Conservation (phyloP, 1,139 yeast species). For the Geotrichum histeridarum region DNA sequence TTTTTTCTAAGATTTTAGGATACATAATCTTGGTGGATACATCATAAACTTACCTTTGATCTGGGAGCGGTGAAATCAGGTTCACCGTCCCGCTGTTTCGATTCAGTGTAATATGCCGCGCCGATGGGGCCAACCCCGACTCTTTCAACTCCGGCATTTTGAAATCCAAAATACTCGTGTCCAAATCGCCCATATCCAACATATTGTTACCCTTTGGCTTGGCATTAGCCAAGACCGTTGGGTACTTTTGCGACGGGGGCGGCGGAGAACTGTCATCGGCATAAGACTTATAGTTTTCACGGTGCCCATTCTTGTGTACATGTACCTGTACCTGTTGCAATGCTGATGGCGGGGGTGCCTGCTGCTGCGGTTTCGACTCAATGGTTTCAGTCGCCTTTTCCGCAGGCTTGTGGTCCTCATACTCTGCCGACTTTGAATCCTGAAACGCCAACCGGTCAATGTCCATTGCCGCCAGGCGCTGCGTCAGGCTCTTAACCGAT, state of each 20-base stretch:
- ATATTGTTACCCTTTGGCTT: not conserved
- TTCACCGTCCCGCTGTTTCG: not conserved
- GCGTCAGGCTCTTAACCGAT: not conserved
- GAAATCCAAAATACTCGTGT: conserved; percentile 2
- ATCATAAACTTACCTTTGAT: conserved; percentile 59
- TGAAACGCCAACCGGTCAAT: not conserved
- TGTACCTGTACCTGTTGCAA: too few relatives aligned
- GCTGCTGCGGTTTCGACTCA: too few relatives aligned
- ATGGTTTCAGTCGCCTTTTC: not conserved
- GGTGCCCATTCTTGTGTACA: not conserved
- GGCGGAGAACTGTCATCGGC: not conserved
- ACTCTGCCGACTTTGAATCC: not conserved
- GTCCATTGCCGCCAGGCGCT: not conserved
- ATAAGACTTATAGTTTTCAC: not conserved
- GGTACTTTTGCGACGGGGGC: not conserved
- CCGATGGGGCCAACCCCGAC: conserved; percentile 2
- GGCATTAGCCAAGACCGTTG: not conserved
- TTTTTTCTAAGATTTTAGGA: conserved; percentile 47
- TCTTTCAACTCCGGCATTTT: conserved; percentile 2
- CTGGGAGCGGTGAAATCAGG: conserved; percentile 67
- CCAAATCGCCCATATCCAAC: conserved; percentile 1
- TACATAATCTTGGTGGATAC: not conserved
- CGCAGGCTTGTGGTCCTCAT: not conserved
- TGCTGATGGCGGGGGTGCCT: too few relatives aligned
- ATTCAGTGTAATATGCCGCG: conserved; percentile 5